A percentile compares a stretch with the other conserved stretches of the same genome.
phyloP scores from a whole-genome alignment of 2,329 filamentous ascomycete genomes.

The Aureobasidium sp. region DNA sequence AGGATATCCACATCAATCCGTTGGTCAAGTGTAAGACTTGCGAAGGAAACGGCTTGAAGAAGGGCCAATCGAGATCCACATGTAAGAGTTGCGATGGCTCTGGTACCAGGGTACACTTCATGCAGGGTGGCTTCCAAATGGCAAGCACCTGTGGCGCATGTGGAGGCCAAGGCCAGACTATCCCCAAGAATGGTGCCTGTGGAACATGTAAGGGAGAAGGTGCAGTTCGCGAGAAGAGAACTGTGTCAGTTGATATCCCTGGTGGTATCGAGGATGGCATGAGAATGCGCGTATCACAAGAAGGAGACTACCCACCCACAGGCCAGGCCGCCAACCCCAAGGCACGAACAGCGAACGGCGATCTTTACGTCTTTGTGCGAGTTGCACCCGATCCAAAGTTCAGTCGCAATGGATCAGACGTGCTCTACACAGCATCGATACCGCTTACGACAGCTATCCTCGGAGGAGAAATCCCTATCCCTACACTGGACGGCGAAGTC shows the following conservation, averaged over 20 bases:
- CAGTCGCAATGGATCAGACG: slow-evolving; percentile 77
- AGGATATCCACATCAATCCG: slow-evolving; percentile 82
- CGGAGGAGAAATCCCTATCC: slow-evolving; percentile 81
- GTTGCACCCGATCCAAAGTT: slow-evolving; percentile 90
- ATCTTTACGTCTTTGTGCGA: slow-evolving; percentile 84
- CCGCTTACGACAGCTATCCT: slow-evolving; percentile 89
- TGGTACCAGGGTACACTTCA: slow-evolving; percentile 77
- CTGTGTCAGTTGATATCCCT: slow-evolving; percentile 83
- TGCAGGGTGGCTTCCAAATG: slow-evolving; percentile 94
- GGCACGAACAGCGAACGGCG: slow-evolving; percentile 64
- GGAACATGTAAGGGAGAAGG: slow-evolving; percentile 72
- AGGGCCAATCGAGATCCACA: slow-evolving; percentile 62
- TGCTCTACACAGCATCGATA: slow-evolving; percentile 85
- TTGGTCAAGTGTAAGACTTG: slow-evolving; percentile 77
- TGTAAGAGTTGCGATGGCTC: slow-evolving; percentile 82
- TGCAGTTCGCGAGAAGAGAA: slow-evolving; percentile 74
- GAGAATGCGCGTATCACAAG: slow-evolving; percentile 75
- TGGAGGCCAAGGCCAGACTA: slow-evolving; percentile 66
- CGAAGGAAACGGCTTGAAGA: slow-evolving; percentile 74
- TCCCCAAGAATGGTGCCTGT: slow-evolving; percentile 77
- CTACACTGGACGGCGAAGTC: slow-evolving; percentile 83
- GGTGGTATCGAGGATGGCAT: slow-evolving; percentile 95
- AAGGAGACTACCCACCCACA: slow-evolving; percentile 79
- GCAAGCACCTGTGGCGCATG: slow-evolving; percentile 79
- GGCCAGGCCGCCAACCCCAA: slow-evolving; percentile 60